A percentile compares a stretch with the other conserved stretches of the same genome.
Conservation (phyloP, 2,329 filamentous ascomycete genomes). For the Trichoderma koningii region DNA sequence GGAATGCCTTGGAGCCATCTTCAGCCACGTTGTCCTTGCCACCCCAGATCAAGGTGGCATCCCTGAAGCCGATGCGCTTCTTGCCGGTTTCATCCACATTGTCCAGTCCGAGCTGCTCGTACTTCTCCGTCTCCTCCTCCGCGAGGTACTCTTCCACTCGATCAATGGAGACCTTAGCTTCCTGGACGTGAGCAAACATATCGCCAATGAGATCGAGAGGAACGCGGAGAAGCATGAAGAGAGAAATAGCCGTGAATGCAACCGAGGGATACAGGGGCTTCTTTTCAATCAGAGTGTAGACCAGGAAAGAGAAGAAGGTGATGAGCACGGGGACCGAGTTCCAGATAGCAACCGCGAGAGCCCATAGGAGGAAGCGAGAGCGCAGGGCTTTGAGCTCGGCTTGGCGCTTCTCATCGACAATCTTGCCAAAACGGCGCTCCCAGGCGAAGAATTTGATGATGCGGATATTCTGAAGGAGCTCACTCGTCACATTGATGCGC, state of each 20-base stretch:
- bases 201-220: constrained; percentile 95
- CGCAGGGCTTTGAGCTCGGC: constrained; percentile 77
- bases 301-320: constrained; percentile 92
- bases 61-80: constrained; percentile 78
- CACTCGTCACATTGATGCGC: constrained; percentile 93
- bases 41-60: constrained; percentile 89
- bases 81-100: constrained; percentile 69
- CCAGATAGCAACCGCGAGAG: constrained; percentile 89
- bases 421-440: constrained; percentile 85
- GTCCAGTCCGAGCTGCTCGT: constrained; percentile 74
- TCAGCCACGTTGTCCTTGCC: constrained; percentile 61
- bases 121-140: constrained; percentile 96
- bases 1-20: constrained; percentile 73
- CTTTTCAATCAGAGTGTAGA: constrained; percentile 87
- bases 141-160: constrained; percentile 92
- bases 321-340: constrained; percentile 94
- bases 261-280: constrained; percentile 89
- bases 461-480: constrained; percentile 93
- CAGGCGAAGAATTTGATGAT: constrained; percentile 99
- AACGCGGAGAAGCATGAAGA: constrained; percentile 91
- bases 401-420: constrained; percentile 85
- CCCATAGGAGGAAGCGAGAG: constrained; percentile 87
- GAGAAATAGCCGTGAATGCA: constrained; percentile 92
- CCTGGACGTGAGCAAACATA: constrained; percentile 98
- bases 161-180: constrained; percentile 94